These are phyloP conservation scores for Aspergillus sergii DNA, from an alignment of 2,329 filamentous ascomycete species.

Conservation along the genomic window DNA sequence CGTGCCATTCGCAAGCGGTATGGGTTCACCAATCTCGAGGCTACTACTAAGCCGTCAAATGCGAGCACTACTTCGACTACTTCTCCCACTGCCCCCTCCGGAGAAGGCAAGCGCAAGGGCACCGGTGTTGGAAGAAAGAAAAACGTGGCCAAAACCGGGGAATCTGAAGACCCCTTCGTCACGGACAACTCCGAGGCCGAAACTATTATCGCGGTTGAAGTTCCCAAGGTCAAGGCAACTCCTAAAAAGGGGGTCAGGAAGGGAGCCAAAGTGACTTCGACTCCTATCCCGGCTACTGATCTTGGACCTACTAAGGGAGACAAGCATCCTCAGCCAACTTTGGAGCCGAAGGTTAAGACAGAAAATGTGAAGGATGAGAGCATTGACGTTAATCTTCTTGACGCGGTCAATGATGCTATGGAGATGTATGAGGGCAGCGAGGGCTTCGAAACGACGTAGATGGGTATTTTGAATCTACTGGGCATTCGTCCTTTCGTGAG, in stretches of 20 bases:
- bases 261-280: slow-evolving; percentile 20
- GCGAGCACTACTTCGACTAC: no score
- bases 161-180: background rate
- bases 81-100: background rate
- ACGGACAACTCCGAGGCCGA: background rate
- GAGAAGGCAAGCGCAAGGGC: background rate
- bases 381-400: background rate
- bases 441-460: background rate
- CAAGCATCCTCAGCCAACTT: background rate
- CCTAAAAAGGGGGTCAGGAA: background rate
- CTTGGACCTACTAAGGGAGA: background rate
- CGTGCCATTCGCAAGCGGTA: slow-evolving; percentile 29
- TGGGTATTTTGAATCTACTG: background rate
- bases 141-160: background rate
- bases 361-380: background rate
- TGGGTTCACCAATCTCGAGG: slow-evolving; percentile 20
- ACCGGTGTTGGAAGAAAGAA: background rate
- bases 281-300: slow-evolving; percentile 23
- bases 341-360: background rate
- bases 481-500: background rate
- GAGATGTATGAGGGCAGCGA: background rate
- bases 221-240: background rate
- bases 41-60: background rate
- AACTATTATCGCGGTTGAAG: background rate
- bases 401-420: background rate